Evolutionary conservation across 225 moss, liverwort and hornwort species (phyloP).

Genomic region (Physcomitrellopsis africana): DNA sequence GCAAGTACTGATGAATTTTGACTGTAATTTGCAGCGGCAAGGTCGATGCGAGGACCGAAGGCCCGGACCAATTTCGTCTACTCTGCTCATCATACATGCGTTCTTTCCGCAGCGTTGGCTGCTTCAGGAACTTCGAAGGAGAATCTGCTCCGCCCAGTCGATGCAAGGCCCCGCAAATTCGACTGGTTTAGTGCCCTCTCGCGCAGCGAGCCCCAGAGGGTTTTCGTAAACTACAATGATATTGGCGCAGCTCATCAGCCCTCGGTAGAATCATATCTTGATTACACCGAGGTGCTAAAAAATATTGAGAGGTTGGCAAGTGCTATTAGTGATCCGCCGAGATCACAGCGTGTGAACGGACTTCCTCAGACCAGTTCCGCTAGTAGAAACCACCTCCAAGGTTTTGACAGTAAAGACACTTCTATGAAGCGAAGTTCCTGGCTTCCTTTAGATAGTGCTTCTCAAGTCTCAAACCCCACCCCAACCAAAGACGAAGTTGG

Average conservation of each 20-base stretch:
- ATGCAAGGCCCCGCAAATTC: constrained; percentile 21
- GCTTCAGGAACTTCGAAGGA: constrained; percentile 31
- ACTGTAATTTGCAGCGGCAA: constrained; percentile 46
- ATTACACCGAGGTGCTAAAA: constrained; percentile 42
- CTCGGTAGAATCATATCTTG: constrained; percentile 15
- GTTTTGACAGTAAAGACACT: background rate
- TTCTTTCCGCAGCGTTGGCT: constrained; percentile 49
- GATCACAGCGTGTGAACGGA: background rate
- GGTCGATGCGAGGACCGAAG: constrained; percentile 79
- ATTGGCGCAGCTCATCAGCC: constrained; percentile 22
- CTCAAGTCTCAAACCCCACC: background rate
- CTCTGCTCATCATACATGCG: constrained; percentile 58
- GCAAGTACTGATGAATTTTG: background rate
- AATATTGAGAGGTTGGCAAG: constrained; percentile 47
- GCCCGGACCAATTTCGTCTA: constrained; percentile 89
- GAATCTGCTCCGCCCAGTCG: background rate
- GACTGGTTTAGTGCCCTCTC: constrained; percentile 47
- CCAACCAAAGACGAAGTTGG: background rate
- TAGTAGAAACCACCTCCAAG: background rate
- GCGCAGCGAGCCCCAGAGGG: constrained; percentile 21
- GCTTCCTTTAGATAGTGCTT: constrained; percentile 18
- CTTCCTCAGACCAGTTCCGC: constrained; percentile 14
- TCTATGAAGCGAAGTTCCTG: constrained; percentile 28
- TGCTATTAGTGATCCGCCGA: constrained; percentile 53
- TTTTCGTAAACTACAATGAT: constrained; percentile 42